Base-by-base conservation (phyloP, 768 basidiomycete genomes). In the Fistulinella prunicolor region DNA sequence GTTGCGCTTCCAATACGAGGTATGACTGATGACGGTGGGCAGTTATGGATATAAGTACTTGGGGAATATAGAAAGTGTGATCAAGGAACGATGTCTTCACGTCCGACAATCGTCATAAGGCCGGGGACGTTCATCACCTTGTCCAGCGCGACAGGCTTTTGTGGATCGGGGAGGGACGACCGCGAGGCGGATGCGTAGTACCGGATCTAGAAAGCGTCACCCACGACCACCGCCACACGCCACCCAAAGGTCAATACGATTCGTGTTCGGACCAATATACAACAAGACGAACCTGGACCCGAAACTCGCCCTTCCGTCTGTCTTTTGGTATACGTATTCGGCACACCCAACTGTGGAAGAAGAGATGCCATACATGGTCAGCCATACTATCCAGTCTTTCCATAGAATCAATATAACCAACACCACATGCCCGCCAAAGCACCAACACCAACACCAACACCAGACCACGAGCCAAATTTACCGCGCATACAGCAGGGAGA, bases 91-190 rank as follows among this genome's bases (percentile, higher is more conserved):
- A 60, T 38, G 47, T 59, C 67, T 52, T 66, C 71, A 40, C 82
- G 73, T 39, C 68, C 69, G 42, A 83, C 21, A 60, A 89, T 78
- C 32, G 84, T 88, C 88, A 89, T 90, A 24, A 88, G 73, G 9
- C 87, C 88, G 2, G 83, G 82, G 6, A 89, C 74, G 53, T 77
- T 75, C 54, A 70, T 76, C 41, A 77, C 80, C 49, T 77, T 74
- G 49, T 85, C 79, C 39, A 87, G 61, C 1, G 79, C 79, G 21
- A 88, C 78, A 1, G 85, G 85, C 21, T 71, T 73, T 56, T 75
- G 76, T 13, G 85, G 80, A 63, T 89, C 85, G 3, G 70, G 65
- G 3, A 55, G 55, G 8, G 66, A 59, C 3, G 82, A 80, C 42
- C 74, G 77, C 3, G 81, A 77, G 5, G 83, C 82, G 4, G 67